Base-by-base conservation (phyloP, 1,139 yeast species). In the Protomyces arabidopsidicola region DNA sequence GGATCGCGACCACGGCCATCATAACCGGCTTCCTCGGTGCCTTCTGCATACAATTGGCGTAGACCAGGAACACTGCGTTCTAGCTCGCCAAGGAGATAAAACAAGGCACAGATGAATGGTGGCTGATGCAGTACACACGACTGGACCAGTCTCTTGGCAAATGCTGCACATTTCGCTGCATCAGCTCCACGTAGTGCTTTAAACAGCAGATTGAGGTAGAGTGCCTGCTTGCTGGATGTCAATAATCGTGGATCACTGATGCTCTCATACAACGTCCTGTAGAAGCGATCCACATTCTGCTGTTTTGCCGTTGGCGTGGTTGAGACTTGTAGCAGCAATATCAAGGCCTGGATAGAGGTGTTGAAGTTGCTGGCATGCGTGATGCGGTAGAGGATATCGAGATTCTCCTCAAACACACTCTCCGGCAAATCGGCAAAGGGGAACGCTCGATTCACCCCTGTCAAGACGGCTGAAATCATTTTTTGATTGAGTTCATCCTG, bases 361-460 rank as follows among this genome's bases (percentile, higher is more conserved):
- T 90, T 90, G 79, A 93, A 91, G 74, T 95, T 95, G 35, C 96
- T 84, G 24, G 97, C 87, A 74, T 93, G 98, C 2, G 98, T 91
- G 72, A 93, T 91, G 72, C 84, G 84, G 79, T 87, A 95, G 65
- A 93, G 78, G 0, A 96, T 87, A 71, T 90, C 86, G 72, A 91
- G 79, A 76, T 95, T 98, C 67, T 81, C 79, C 68, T 85, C 84
- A 74, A 89, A 91, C 8, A 84, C 82, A 22, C 84, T 85, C 60
- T 84, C 80, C 8, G 95, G 88, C 65, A 95, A 79, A 67, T 84
- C 81, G 1, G 97, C 86, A 73, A 89, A 93, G 65, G 98, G 98
- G 80, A 89, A 91, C 0, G 98, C 95, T 77, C 99, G 87, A 75
- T 95, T 95, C 67, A 93, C 83, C 69, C 99, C 99, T 1, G 98